A percentile compares a stretch with the other conserved stretches of the same genome.
Evolutionary conservation across 1,284 basidiomycete genomes (phyloP).

Genomic region (Agroathelia rolfsii): DNA sequence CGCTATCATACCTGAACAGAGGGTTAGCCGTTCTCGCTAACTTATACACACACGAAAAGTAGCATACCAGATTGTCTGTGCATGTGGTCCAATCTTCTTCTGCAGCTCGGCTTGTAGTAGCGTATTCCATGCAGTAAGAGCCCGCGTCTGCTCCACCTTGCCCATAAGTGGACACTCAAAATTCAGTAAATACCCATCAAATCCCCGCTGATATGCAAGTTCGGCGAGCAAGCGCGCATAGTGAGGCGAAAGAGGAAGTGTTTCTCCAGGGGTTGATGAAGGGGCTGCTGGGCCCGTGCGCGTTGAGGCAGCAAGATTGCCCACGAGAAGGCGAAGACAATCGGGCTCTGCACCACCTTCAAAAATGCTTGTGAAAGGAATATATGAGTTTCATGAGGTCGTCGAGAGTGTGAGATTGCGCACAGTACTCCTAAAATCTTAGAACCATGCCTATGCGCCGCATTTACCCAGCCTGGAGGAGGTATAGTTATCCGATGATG

Average conservation of each 20-base stretch:
- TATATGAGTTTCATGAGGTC: too few relatives aligned
- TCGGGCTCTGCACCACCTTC: constrained; percentile 54
- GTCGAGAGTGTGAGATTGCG: constrained; percentile 16
- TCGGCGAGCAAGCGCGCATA: constrained; percentile 65
- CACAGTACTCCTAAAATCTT: constrained; percentile 71
- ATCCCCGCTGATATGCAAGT: constrained; percentile 62
- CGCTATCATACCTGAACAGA: constrained; percentile 67
- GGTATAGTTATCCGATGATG: constrained; percentile 73
- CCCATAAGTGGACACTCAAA: constrained; percentile 57
- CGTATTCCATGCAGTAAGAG: constrained; percentile 62
- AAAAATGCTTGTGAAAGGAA: constrained; percentile 61
- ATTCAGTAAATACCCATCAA: constrained; percentile 79
- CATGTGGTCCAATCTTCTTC: constrained; percentile 48
- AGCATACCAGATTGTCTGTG: constrained; percentile 56
- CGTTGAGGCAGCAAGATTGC: constrained; percentile 35
- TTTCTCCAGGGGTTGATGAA: constrained; percentile 17
- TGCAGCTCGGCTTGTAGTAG: constrained; percentile 52
- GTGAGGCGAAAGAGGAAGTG: constrained; percentile 53
- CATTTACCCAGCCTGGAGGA: constrained; percentile 66
- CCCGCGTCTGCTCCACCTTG: constrained; percentile 47
- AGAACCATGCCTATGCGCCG: constrained; percentile 69
- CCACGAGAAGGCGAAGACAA: constrained; percentile 59
- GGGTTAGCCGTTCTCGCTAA: constrained; percentile 6
- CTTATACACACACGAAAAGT: not conserved
- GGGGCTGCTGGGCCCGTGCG: constrained; percentile 33